Evolutionary conservation across 768 basidiomycete species (phyloP).

Genomic region (Kwoniella sp.): DNA sequence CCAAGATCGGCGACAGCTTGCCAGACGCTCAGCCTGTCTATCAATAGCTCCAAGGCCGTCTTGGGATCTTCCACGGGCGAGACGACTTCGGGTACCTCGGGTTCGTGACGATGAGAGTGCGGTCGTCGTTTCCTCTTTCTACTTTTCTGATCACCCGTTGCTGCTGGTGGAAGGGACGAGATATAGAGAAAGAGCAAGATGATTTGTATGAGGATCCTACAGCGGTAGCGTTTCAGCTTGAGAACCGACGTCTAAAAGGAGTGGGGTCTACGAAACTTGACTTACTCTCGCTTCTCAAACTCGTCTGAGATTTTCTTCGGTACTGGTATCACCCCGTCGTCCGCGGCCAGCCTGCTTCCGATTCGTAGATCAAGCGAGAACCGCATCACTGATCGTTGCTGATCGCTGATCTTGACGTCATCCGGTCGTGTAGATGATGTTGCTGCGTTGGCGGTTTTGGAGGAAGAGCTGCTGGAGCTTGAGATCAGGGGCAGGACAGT

Average conservation of each 20-base stretch:
- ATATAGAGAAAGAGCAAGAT: slow-evolving; percentile 36
- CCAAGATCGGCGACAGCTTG: slow-evolving; percentile 45
- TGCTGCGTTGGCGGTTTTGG: not conserved
- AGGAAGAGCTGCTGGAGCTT: not conserved
- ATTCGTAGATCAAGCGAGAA: slow-evolving; percentile 28
- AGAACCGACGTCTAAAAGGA: not conserved
- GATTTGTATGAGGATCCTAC: slow-evolving; percentile 45
- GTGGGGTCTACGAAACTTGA: not conserved
- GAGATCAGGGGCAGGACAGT: slow-evolving; percentile 24
- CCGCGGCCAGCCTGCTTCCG: slow-evolving; percentile 25
- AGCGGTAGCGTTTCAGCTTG: slow-evolving; percentile 1
- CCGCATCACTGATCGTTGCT: slow-evolving; percentile 6
- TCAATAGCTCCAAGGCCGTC: slow-evolving; percentile 41
- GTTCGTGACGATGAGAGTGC: not conserved
- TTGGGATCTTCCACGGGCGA: slow-evolving; percentile 35
- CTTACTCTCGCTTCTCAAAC: slow-evolving; percentile 51
- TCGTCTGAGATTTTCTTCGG: slow-evolving; percentile 42
- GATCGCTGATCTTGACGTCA: not conserved
- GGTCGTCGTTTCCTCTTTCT: slow-evolving; percentile 40
- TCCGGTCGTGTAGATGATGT: too few relatives aligned
- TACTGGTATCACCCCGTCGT: slow-evolving; percentile 19
- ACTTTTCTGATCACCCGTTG: not conserved
- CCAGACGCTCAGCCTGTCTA: slow-evolving; percentile 51
- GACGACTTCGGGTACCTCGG: not conserved
- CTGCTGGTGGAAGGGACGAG: not conserved